Evolutionary conservation across 2,329 filamentous ascomycete genomes (phyloP).

Genomic region (Capronia coronata): DNA sequence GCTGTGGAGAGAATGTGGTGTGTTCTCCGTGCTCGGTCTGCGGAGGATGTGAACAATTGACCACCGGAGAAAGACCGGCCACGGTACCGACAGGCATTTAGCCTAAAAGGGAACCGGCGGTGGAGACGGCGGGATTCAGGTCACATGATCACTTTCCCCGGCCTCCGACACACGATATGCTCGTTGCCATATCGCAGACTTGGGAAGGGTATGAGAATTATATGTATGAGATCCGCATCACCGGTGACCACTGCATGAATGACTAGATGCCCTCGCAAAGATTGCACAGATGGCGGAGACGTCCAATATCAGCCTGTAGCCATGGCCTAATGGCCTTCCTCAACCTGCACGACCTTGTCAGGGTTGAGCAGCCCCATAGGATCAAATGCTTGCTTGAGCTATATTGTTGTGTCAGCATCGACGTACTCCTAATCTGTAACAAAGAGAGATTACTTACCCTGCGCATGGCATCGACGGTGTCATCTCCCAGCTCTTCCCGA

Average conservation of each 20-base stretch:
- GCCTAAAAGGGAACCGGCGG: neutral
- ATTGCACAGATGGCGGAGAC: too few relatives aligned
- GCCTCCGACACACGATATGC: too few relatives aligned
- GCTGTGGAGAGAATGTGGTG: neutral
- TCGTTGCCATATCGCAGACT: too few relatives aligned
- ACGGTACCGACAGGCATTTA: slow-evolving; percentile 2
- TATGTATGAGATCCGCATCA: too few relatives aligned
- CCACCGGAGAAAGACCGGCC: slow-evolving; percentile 4
- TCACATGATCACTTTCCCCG: too few relatives aligned
- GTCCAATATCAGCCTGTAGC: too few relatives aligned
- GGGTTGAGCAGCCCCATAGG: slow-evolving; percentile 60
- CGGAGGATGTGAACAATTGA: neutral
- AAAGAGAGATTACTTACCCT: slow-evolving; percentile 42
- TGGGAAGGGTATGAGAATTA: too few relatives aligned
- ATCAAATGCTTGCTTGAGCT: slow-evolving; percentile 60
- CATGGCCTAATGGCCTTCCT: slow-evolving; percentile 28
- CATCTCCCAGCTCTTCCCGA: slow-evolving; percentile 54
- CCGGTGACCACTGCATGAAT: too few relatives aligned
- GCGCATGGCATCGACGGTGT: slow-evolving; percentile 59
- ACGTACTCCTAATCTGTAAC: neutral
- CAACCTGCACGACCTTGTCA: slow-evolving; percentile 58
- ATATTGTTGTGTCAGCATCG: slow-evolving; percentile 23
- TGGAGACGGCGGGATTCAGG: too few relatives aligned
- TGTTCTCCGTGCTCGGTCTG: neutral
- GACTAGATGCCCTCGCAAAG: too few relatives aligned